Percentiles rank a stretch among this genome's conserved stretches.
Evolutionary conservation across 345 rosid species (phyloP).

Genomic region (Noccaea bulbosa): DNA sequence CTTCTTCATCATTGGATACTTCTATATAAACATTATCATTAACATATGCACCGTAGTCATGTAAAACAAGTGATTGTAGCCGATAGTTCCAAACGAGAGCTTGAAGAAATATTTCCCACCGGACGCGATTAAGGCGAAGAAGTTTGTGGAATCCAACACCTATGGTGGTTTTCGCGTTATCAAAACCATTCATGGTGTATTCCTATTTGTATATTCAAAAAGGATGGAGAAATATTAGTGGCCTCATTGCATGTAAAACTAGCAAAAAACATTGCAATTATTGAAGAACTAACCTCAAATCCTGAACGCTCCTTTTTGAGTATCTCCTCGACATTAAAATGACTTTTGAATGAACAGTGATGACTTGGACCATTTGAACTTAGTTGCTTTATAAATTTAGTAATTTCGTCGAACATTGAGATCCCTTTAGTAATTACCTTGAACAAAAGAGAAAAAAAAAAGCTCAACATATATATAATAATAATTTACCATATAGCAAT

Average conservation of each 20-base stretch:
- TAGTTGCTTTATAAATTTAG: slow-evolving; percentile 49
- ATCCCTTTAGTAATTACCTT: slow-evolving; percentile 38
- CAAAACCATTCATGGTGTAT: slow-evolving; percentile 43
- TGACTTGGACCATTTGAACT: slow-evolving; percentile 1
- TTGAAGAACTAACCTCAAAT: slow-evolving; percentile 58
- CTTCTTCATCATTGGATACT: background rate
- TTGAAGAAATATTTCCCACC: slow-evolving; percentile 71
- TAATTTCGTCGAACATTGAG: slow-evolving; percentile 56
- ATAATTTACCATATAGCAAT: too few species aligned
- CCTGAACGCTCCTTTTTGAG: slow-evolving; percentile 54
- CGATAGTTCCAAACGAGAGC: slow-evolving; percentile 69
- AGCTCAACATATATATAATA: background rate
- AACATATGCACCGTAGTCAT: slow-evolving; percentile 32
- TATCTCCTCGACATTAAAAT: slow-evolving; percentile 60
- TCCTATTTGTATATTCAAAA: slow-evolving; percentile 34
- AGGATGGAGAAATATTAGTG: background rate
- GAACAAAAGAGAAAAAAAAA: background rate
- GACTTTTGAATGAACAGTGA: slow-evolving; percentile 36
- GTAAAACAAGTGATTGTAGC: slow-evolving; percentile 50
- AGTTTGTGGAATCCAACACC: slow-evolving; percentile 42
- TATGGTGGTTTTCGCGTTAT: slow-evolving; percentile 42
- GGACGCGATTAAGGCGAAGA: slow-evolving; percentile 53
- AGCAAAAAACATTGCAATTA: background rate
- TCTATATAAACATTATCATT: background rate
- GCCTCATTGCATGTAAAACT: background rate